phyloP scores from a whole-genome alignment of 495 filamentous ascomycete genomes.

The Penicillium longicatenatum region DNA sequence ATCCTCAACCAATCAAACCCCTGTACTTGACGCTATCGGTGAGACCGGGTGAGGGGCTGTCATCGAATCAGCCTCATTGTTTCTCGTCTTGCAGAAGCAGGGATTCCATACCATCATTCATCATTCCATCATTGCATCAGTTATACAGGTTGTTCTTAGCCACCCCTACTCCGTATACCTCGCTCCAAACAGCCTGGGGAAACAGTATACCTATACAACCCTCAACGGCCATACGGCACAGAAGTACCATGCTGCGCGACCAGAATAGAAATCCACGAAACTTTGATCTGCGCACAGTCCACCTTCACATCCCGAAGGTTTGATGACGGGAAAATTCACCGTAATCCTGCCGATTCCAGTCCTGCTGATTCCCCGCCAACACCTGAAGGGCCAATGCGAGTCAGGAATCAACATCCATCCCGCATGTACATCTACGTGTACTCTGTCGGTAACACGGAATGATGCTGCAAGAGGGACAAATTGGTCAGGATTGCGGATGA shows the following conservation, averaged over 20 bases:
- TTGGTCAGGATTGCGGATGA: neutral
- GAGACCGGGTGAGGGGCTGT: constrained; percentile 2
- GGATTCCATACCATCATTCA: neutral
- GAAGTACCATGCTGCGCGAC: too few species aligned
- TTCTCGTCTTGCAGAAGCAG: neutral
- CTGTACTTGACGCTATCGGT: constrained; percentile 16
- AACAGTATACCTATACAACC: neutral
- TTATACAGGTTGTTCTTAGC: too few species aligned
- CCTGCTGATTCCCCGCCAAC: neutral
- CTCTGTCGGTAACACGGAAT: neutral
- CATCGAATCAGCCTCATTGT: constrained; percentile 8
- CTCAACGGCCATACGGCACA: neutral
- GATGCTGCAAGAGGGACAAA: neutral
- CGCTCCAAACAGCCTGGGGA: too few species aligned
- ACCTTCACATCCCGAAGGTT: neutral
- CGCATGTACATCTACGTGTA: neutral
- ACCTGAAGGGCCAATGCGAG: neutral
- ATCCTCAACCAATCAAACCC: constrained; percentile 11
- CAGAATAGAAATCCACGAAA: neutral
- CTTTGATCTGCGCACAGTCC: constrained; percentile 1
- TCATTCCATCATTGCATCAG: neutral
- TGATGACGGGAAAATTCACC: constrained; percentile 3
- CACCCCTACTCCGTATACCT: too few species aligned
- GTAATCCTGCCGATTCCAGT: neutral
- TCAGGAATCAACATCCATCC: neutral